phyloP scores from a whole-genome alignment of 176 grass and related monocot genomes.

The Avena atlantica region DNA sequence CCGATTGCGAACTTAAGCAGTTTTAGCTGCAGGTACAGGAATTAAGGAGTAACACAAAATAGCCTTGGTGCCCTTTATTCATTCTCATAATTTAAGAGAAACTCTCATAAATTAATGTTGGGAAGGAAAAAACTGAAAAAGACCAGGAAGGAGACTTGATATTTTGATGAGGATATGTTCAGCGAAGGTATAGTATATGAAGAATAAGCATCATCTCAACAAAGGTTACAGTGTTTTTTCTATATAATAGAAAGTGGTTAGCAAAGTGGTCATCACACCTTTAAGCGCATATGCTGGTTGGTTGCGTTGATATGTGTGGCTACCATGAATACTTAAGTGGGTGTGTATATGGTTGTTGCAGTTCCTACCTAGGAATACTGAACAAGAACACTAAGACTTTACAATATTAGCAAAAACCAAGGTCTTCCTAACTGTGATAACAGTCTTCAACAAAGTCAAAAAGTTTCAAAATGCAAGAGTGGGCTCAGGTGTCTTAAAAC shows the following conservation, averaged over 20 bases:
- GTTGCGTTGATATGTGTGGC: not conserved
- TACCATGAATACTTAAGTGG: slow-evolving; percentile 5
- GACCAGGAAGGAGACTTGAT: not conserved
- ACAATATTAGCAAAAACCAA: not conserved
- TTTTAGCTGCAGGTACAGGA: not conserved
- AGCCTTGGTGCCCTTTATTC: not conserved
- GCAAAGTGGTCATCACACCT: slow-evolving; percentile 11
- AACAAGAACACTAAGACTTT: not conserved
- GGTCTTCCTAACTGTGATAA: slow-evolving; percentile 7
- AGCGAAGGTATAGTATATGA: not conserved
- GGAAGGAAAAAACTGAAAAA: not conserved
- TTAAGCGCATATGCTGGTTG: not conserved
- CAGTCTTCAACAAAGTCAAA: slow-evolving; percentile 26
- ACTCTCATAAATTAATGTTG: slow-evolving; percentile 5
- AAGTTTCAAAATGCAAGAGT: slow-evolving; percentile 12
- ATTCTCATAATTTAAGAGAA: not conserved
- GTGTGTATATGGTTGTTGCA: not conserved
- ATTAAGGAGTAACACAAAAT: slow-evolving; percentile 8
- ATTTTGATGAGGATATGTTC: not conserved
- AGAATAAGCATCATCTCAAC: not conserved
- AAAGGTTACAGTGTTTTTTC: not conserved
- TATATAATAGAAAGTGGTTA: slow-evolving; percentile 4
- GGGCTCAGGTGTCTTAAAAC: slow-evolving; percentile 11
- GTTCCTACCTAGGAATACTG: slow-evolving; percentile 10
- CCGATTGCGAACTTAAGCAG: not conserved